phyloP scores from a whole-genome alignment of 208 protist genomes.

The Acanthamoeba lenticulata region DNA sequence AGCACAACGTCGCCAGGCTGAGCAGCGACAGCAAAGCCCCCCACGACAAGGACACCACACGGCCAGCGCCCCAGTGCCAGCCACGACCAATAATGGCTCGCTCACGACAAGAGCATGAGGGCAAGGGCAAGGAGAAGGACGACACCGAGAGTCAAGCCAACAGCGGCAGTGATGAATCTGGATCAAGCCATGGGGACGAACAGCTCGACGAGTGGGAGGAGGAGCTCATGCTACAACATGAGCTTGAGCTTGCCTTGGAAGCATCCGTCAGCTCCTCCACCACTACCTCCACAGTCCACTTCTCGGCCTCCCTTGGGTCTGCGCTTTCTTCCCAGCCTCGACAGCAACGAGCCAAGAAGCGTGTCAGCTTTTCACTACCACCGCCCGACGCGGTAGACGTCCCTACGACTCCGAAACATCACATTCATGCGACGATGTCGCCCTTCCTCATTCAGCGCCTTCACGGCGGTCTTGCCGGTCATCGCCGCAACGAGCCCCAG shows the following conservation, averaged over 20 bases:
- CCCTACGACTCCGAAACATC: no score
- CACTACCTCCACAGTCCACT: neutral
- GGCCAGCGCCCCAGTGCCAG: no score
- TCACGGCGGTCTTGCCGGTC: neutral
- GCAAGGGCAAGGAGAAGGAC: slow-evolving; percentile 5
- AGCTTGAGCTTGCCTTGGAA: neutral
- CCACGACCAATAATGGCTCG: neutral
- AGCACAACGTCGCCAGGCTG: no score
- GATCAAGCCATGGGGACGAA: neutral
- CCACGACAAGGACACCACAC: no score
- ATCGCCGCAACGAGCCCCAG: neutral
- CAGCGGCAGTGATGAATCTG: no score
- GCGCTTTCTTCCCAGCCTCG: neutral
- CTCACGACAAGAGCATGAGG: neutral
- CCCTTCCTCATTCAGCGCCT: neutral
- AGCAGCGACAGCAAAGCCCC: no score
- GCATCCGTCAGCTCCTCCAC: neutral
- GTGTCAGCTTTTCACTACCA: neutral
- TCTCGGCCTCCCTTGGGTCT: neutral
- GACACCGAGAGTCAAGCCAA: neutral
- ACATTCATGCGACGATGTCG: neutral
- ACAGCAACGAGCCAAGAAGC: neutral
- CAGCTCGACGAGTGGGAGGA: neutral
- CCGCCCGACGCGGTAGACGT: no score
- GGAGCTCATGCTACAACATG: neutral